Conservation (phyloP, 2,329 filamentous ascomycete species). For the Camptophora hylomeconis region DNA sequence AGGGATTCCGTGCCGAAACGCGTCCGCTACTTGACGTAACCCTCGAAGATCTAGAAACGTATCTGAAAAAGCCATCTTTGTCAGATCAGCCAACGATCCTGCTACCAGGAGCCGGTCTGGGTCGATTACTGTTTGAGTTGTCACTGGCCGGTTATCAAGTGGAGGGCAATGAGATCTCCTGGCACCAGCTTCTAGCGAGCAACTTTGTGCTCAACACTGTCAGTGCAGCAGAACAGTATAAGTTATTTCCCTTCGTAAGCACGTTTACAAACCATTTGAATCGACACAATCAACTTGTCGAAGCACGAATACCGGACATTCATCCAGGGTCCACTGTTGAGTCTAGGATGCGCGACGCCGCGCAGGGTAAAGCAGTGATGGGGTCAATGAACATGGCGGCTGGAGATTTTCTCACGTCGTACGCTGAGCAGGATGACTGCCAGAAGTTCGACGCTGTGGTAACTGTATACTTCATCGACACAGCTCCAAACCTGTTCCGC, state of each 20-base stretch:
- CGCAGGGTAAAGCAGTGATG: slow-evolving; percentile 19
- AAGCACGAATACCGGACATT: slow-evolving; percentile 67
- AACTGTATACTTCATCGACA: slow-evolving; percentile 93
- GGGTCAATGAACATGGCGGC: slow-evolving; percentile 86
- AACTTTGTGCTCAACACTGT: slow-evolving; percentile 45
- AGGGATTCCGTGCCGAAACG: slow-evolving; percentile 56
- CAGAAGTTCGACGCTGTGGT: slow-evolving; percentile 67
- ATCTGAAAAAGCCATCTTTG: slow-evolving; percentile 28
- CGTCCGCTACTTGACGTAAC: slow-evolving; percentile 66
- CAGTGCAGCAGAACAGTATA: slow-evolving; percentile 46
- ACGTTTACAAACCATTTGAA: slow-evolving; percentile 75
- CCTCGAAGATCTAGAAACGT: slow-evolving; percentile 46
- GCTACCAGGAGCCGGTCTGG: slow-evolving; percentile 80
- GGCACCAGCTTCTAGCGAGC: slow-evolving; percentile 86
- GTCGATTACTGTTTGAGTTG: slow-evolving; percentile 78
- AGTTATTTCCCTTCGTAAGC: slow-evolving; percentile 73
- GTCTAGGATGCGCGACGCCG: slow-evolving; percentile 16
- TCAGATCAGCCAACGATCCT: slow-evolving; percentile 50
- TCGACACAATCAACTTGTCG: slow-evolving; percentile 60
- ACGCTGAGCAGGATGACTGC: slow-evolving; percentile 46
- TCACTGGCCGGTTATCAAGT: slow-evolving; percentile 57
- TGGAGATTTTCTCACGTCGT: slow-evolving; percentile 83
- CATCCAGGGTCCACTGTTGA: slow-evolving; percentile 50
- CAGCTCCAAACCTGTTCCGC: slow-evolving; percentile 79
- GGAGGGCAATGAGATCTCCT: slow-evolving; percentile 93